Conservation (phyloP, 345 rosid genomes). For the Nasturtium officinale region DNA sequence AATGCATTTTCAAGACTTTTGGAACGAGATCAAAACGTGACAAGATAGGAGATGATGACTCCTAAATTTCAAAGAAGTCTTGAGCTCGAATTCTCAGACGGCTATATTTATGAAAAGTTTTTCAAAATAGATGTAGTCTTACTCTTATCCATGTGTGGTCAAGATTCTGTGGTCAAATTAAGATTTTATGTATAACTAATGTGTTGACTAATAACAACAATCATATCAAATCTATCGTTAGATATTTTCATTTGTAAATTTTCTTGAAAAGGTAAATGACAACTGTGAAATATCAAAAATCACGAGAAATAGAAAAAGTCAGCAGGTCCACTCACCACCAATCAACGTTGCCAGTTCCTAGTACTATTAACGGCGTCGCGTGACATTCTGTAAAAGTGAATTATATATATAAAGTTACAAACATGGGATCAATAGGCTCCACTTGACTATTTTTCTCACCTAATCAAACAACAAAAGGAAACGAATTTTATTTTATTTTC, state of each 20-base stretch:
- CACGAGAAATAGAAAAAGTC: slow-evolving; percentile 4
- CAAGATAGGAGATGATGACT: neutral
- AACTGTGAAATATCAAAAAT: neutral
- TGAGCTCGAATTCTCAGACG: neutral
- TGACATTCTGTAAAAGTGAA: neutral
- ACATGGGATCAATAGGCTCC: neutral
- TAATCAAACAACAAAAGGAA: neutral
- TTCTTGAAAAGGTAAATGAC: neutral
- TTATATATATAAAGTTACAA: neutral
- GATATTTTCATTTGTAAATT: slow-evolving; percentile 1
- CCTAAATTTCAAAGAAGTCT: neutral
- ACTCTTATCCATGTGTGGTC: no score
- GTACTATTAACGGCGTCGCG: neutral
- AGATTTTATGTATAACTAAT: neutral
- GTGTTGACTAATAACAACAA: neutral
- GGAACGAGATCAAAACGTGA: no score
- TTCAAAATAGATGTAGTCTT: neutral
- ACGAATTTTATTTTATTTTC: neutral
- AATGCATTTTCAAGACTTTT: no score
- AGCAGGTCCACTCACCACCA: slow-evolving; percentile 4
- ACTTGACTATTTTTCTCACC: slow-evolving; percentile 1
- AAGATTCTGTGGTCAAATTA: neutral
- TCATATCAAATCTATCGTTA: neutral
- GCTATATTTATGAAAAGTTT: neutral
- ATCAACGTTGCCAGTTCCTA: neutral